phyloP scores from a whole-genome alignment of 108 stramenopile genomes.

The Nitzschia putrida region DNA sequence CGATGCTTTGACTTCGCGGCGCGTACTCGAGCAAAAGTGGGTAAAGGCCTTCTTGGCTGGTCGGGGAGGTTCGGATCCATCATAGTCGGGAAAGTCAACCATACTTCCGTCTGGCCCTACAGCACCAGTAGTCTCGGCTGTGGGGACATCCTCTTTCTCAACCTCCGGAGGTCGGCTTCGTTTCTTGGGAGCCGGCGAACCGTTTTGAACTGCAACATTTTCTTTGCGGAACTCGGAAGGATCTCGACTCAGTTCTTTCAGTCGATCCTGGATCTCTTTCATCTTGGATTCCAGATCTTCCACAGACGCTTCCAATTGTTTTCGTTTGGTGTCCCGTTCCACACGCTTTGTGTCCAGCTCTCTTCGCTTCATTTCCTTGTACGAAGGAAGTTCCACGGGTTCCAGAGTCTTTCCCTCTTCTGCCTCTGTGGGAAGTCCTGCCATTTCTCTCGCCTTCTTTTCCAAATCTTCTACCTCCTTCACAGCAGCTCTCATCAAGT shows the following conservation, averaged over 20 bases:
- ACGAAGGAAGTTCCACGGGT: slow-evolving; percentile 60
- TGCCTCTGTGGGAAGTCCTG: slow-evolving; percentile 43
- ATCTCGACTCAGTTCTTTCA: slow-evolving; percentile 50
- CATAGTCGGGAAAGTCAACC: slow-evolving; percentile 77
- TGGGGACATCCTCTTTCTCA: slow-evolving; percentile 1
- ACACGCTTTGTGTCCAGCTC: slow-evolving; percentile 41
- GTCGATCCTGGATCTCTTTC: slow-evolving; percentile 60
- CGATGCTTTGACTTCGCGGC: slow-evolving; percentile 72
- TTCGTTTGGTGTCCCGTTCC: slow-evolving; percentile 47
- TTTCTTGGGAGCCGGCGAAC: slow-evolving; percentile 9
- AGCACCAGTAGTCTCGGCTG: slow-evolving; percentile 54
- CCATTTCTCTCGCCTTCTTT: slow-evolving; percentile 63
- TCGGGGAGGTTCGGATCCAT: slow-evolving; percentile 67
- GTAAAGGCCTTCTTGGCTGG: slow-evolving; percentile 84
- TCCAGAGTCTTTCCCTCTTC: slow-evolving; percentile 48
- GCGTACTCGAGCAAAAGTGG: slow-evolving; percentile 65
- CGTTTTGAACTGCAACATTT: slow-evolving; percentile 9
- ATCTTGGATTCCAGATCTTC: slow-evolving; percentile 74
- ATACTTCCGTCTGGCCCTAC: slow-evolving; percentile 68
- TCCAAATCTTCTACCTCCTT: slow-evolving; percentile 83
- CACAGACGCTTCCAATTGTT: slow-evolving; percentile 70
- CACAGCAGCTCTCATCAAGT: slow-evolving; percentile 82
- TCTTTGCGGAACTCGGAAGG: slow-evolving; percentile 31
- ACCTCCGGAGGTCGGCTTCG: slow-evolving; percentile 5
- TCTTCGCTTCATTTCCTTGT: slow-evolving; percentile 56